phyloP scores from a whole-genome alignment of 805 yeast genomes.

The Allodekkera sacchari region DNA sequence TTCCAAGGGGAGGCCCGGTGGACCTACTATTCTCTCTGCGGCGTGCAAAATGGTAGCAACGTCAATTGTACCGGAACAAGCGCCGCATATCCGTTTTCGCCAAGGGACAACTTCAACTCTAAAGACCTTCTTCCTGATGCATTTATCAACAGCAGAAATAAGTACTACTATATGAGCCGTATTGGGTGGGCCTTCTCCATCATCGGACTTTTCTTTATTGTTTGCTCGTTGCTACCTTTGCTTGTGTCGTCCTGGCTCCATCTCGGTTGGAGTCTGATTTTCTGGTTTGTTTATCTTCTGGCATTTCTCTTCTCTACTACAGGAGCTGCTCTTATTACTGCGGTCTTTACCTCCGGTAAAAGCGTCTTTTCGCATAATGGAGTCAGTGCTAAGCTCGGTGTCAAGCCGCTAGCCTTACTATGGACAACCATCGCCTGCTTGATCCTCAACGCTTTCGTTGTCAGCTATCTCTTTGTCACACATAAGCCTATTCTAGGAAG shows the following conservation, averaged over 20 bases:
- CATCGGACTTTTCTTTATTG: slow-evolving; percentile 47
- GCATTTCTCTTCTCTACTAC: slow-evolving; percentile 37
- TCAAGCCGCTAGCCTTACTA: slow-evolving; percentile 46
- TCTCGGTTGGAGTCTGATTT: neutral
- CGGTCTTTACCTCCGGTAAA: slow-evolving; percentile 47
- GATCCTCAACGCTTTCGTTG: slow-evolving; percentile 5
- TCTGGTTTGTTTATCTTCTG: slow-evolving; percentile 8
- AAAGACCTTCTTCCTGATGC: slow-evolving; percentile 40
- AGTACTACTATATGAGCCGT: slow-evolving; percentile 60
- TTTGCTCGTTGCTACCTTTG: slow-evolving; percentile 36
- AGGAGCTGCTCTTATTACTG: slow-evolving; percentile 43
- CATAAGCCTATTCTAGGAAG: neutral
- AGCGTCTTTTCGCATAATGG: slow-evolving; percentile 37
- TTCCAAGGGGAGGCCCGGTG: slow-evolving; percentile 49
- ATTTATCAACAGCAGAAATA: slow-evolving; percentile 39
- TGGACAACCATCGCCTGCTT: slow-evolving; percentile 44
- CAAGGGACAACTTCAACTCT: slow-evolving; percentile 60
- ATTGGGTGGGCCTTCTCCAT: slow-evolving; percentile 58
- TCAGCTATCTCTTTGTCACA: neutral
- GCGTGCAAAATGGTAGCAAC: slow-evolving; percentile 33
- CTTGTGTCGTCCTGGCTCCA: slow-evolving; percentile 7
- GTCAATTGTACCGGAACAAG: slow-evolving; percentile 40
- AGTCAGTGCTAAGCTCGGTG: slow-evolving; percentile 35
- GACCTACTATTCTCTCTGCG: slow-evolving; percentile 69
- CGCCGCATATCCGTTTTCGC: slow-evolving; percentile 85